phyloP scores from a whole-genome alignment of 345 rosid species.

The Punica granatum region DNA sequence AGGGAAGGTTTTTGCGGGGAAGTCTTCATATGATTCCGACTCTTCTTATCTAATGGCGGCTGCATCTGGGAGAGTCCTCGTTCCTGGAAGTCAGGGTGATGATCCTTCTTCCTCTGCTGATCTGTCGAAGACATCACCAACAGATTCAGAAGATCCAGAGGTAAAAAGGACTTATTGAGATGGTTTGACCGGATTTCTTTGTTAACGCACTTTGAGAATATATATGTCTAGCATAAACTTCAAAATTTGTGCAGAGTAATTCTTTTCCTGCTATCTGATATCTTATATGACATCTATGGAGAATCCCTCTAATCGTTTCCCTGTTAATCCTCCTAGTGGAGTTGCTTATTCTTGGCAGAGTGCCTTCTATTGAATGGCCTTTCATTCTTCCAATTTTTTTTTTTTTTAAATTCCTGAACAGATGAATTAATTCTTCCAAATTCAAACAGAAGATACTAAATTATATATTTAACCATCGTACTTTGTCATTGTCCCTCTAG shows the following conservation, averaged over 20 bases:
- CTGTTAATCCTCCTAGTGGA: background rate
- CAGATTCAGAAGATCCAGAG: constrained; percentile 39
- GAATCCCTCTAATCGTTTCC: background rate
- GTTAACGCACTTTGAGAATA: no score
- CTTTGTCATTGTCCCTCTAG: constrained; percentile 18
- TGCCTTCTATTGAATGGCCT: background rate
- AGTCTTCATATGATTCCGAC: constrained; percentile 53
- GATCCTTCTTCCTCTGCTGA: constrained; percentile 38
- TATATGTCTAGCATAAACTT: background rate
- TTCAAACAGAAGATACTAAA: background rate
- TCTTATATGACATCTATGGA: background rate
- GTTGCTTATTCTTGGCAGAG: background rate
- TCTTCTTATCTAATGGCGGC: constrained; percentile 41
- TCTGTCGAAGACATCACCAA: constrained; percentile 32
- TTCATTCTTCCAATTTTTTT: background rate
- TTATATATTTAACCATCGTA: background rate
- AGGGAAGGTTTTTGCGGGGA: constrained; percentile 68
- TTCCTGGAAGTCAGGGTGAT: constrained; percentile 40
- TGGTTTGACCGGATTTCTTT: no score
- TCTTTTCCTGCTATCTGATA: background rate
- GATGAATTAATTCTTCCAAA: background rate
- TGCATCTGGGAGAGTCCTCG: constrained; percentile 57
- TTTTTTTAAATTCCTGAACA: background rate
- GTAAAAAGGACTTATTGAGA: constrained; percentile 13
- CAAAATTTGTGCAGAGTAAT: background rate